phyloP scores from a whole-genome alignment of 73 alveolate genomes.

The Paraurostyla sp. region DNA sequence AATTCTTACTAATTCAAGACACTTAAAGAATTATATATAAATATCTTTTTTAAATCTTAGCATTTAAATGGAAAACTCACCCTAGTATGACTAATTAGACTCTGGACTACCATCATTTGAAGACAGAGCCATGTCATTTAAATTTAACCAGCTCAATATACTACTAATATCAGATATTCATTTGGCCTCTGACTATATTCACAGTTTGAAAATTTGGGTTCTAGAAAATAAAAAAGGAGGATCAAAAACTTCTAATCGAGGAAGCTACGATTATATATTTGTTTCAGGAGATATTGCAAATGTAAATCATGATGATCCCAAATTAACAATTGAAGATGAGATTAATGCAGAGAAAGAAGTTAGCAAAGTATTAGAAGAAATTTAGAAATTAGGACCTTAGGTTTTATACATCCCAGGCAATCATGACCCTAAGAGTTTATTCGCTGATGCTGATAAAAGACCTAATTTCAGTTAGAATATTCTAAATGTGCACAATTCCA shows the following conservation, averaged over 20 bases:
- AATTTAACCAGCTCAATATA: background rate
- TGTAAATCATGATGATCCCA: background rate
- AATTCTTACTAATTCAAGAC: too few relatives aligned
- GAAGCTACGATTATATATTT: conserved; percentile 26
- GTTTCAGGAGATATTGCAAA: conserved; percentile 45
- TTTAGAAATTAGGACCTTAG: background rate
- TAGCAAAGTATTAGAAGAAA: background rate
- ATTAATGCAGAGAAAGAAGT: conserved; percentile 10
- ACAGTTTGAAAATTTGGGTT: background rate
- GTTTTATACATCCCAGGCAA: conserved; percentile 52
- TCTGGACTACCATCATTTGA: conserved; percentile 7
- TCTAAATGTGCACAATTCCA: background rate
- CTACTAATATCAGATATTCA: conserved; percentile 32
- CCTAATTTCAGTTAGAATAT: background rate
- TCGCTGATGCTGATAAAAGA: background rate
- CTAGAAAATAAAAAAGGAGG: background rate
- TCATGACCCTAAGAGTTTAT: conserved; percentile 39
- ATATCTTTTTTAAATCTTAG: background rate
- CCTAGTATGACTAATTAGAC: background rate
- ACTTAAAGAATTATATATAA: background rate
- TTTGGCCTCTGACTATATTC: conserved; percentile 12
- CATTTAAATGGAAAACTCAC: background rate
- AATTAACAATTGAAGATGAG: background rate
- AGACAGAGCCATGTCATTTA: background rate
- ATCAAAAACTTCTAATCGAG: background rate